Evolutionary conservation across 1,284 basidiomycete species (phyloP), one percentile per base, ranked within the genome.

Genomic region (Fistulina hepatica): DNA sequence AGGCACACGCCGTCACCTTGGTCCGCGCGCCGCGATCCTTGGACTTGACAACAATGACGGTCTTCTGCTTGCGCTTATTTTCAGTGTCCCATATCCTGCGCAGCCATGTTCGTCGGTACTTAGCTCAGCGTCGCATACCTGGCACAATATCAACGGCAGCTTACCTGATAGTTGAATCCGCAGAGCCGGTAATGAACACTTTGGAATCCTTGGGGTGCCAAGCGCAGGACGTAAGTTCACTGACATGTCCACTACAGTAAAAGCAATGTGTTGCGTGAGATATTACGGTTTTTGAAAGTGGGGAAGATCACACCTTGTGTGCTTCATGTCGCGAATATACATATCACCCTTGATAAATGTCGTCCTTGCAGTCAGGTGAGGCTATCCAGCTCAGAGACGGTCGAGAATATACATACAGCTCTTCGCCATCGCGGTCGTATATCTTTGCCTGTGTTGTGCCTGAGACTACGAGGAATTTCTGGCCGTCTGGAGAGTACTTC

Each of bases 291-390:
- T 34, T 4, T 19, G 21, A 15, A 37, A 15, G 10, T 33, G 31
- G 37, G 41, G 31, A 20, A 33, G 36, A 21, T 64, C 78, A 48
- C 49, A 91, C 90, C 76, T 71, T 42, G 95, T 98, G 53, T 97
- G 82, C 58, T 91, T 90, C 89, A 98, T 95, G 61, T 99, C 95
- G 38, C 95, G 80, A 51, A 99, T 85, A 56, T 97, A 99, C 45
- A 86, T 88, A 61, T 99, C 95, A 23, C 95, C 95, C 63, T 97
- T 95, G 56, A 88, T 70, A 56, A 77, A 95, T 47, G 84, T 83
- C 44, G 80, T 78, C 56, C 88, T 91, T 56, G 37, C 44, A 53
- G 63, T 67, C 60, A 67, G 61, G 62, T 71, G 55, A 67, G 64
- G 56, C 60, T 58, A 65, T 59, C 49, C 58, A 48, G 51, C 48